Base-by-base conservation (phyloP, 2,329 filamentous ascomycete species). In the Colletotrichum theobromicola region DNA sequence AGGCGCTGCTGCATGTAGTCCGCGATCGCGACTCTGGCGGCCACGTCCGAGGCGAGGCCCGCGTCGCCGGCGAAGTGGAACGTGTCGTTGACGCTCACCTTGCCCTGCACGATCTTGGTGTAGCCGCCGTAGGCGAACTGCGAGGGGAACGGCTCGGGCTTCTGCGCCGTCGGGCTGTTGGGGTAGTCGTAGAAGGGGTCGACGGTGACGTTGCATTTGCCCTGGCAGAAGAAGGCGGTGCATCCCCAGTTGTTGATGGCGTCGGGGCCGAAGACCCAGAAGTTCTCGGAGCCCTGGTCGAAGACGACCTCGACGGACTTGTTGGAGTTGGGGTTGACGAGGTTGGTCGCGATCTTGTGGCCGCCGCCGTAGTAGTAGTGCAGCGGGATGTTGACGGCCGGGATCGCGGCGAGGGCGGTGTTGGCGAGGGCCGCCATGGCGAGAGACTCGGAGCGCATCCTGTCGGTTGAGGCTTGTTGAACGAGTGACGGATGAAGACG, bases 331-430 rank as follows among this genome's bases (percentile, higher is more conserved):
- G 70, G 37, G 70, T 69, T 69, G 12, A 72, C 42, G 18, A 72
- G 65, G 21, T 69, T 69, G 57, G 70, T 72, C 10, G 70, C 64
- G 57, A 72, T 69, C 64, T 69, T 72, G 70, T 72, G 57, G n/a
- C 70, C 70, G 65, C 70, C 57, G 64, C 70, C 70, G 42, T 72
- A 72, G 65, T 72, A 69, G 70, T 72, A 72, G 65, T 72, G 70
- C 64, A 72, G 64, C 18, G 70, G 70, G 24, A 72, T 24, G 70
- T 32, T 63, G 34, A 69, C 65, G 30, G 42, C 34, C n/a, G 65
- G 70, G 6, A 72, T 68, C 55, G 70, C 57, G 21, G 64, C 64
- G 65, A 68, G 64, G 6, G 64, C 65, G 42, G 42, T 34, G 65
- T 63, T 58, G 65, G 70, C 70, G 24, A 72, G 21, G 24, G 70